phyloP scores from a whole-genome alignment of 106 monocot species.

The Xerophyta viscosa region DNA sequence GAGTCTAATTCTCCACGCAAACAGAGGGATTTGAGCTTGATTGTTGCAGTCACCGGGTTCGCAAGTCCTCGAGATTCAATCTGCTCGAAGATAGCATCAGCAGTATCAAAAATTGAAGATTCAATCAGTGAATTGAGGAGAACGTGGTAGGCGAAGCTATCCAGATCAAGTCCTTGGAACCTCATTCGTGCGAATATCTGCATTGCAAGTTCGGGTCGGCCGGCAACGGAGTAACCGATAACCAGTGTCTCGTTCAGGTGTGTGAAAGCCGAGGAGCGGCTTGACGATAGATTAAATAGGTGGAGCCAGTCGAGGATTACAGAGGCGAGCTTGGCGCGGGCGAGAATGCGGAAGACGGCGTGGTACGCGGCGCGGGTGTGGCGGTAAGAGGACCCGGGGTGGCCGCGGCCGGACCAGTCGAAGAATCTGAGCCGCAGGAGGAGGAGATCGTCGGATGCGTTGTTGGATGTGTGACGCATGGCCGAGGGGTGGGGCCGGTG shows the following conservation, averaged over 20 bases:
- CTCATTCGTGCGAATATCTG: constrained; percentile 53
- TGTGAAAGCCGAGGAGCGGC: background rate
- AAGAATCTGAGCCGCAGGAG: constrained; percentile 72
- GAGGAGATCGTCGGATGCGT: constrained; percentile 18
- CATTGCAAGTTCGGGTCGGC: constrained; percentile 51
- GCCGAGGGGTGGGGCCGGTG: constrained; percentile 26
- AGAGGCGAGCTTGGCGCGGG: constrained; percentile 25
- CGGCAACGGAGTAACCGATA: constrained; percentile 61
- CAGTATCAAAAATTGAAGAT: constrained; percentile 44
- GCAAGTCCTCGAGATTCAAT: constrained; percentile 24
- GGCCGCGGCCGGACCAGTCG: constrained; percentile 74
- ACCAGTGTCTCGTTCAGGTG: constrained; percentile 66
- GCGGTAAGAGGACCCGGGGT: constrained; percentile 23
- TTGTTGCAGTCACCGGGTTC: constrained; percentile 40
- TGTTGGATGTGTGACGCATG: constrained; percentile 1
- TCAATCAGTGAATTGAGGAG: constrained; percentile 80
- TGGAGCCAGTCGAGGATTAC: constrained; percentile 58
- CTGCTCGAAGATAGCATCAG: constrained; percentile 32
- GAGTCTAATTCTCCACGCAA: constrained; percentile 36
- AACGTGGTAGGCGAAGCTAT: constrained; percentile 56
- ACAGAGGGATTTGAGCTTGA: constrained; percentile 64
- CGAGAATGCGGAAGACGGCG: constrained; percentile 50
- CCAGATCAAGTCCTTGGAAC: constrained; percentile 71
- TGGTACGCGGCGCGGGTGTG: constrained; percentile 65
- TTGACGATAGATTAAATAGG: constrained; percentile 22